Evolutionary conservation across 331 rosid species (phyloP).

Genomic region (Rosa hybrid): DNA sequence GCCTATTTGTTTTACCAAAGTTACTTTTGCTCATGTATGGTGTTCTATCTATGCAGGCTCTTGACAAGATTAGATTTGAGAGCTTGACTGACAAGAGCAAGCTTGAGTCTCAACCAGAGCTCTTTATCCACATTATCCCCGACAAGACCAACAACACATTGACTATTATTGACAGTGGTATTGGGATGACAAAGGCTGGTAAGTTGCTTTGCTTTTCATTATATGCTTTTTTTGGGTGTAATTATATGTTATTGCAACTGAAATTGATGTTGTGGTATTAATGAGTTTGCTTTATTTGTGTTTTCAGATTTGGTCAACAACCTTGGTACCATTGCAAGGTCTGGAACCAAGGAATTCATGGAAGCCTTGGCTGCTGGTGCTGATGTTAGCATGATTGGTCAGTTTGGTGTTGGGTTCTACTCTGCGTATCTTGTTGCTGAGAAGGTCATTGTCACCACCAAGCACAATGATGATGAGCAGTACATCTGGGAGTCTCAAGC

Average conservation of each 20-base stretch:
- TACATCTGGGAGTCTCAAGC: slow-evolving; percentile 94
- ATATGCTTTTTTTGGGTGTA: not conserved
- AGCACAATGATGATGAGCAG: slow-evolving; percentile 87
- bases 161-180: slow-evolving; percentile 77
- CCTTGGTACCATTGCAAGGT: slow-evolving; percentile 80
- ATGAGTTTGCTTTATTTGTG: not conserved
- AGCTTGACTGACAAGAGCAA: slow-evolving; percentile 93
- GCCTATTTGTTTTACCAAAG: not conserved
- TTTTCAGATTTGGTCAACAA: slow-evolving; percentile 78
- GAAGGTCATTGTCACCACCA: slow-evolving; percentile 70
- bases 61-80: slow-evolving; percentile 90
- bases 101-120: slow-evolving; percentile 85
- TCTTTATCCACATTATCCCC: slow-evolving; percentile 81
- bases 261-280: not conserved
- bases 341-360: slow-evolving; percentile 88
- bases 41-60: slow-evolving; percentile 46
- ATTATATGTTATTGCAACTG: too few species aligned
- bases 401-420: slow-evolving; percentile 81
- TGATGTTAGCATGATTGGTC: slow-evolving; percentile 89
- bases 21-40: not conserved
- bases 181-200: slow-evolving; percentile 97
- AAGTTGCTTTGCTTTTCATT: not conserved
- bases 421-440: slow-evolving; percentile 79
- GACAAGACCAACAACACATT: slow-evolving; percentile 67
- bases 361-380: slow-evolving; percentile 88